Evolutionary conservation across 1,139 yeast genomes (phyloP).

Genomic region (Candida dubliniensis): DNA sequence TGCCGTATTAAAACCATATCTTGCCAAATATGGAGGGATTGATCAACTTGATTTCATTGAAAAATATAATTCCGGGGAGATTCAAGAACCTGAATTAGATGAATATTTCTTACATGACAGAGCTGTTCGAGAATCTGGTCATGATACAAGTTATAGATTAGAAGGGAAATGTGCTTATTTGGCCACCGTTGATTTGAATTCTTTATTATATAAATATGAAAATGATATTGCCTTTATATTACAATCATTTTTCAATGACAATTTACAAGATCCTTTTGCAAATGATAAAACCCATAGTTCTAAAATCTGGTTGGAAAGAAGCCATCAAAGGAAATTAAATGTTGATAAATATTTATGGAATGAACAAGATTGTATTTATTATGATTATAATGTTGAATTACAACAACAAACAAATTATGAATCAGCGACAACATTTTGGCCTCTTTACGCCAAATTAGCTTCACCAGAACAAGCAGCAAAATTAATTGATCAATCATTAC

Average conservation of each 20-base stretch:
- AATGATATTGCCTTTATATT: constrained; percentile 74
- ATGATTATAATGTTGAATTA: constrained; percentile 74
- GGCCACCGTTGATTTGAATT: constrained; percentile 88
- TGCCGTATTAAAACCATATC: constrained; percentile 67
- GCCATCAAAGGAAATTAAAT: constrained; percentile 52
- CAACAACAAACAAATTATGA: constrained; percentile 65
- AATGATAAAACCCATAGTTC: constrained; percentile 29
- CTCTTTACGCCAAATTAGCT: constrained; percentile 82
- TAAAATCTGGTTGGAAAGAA: constrained; percentile 58
- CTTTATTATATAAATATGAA: constrained; percentile 88
- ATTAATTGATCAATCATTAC: constrained; percentile 60
- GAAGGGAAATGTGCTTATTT: constrained; percentile 88
- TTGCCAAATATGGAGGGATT: constrained; percentile 55
- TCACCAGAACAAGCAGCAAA: constrained; percentile 69
- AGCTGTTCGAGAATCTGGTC: constrained; percentile 96
- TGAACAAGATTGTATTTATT: constrained; percentile 73
- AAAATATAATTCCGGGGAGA: constrained; percentile 64
- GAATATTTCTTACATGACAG: constrained; percentile 90
- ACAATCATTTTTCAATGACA: constrained; percentile 54
- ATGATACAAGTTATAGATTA: constrained; percentile 87
- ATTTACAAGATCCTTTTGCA: constrained; percentile 26
- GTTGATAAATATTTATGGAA: constrained; percentile 83
- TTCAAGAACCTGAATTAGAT: constrained; percentile 77
- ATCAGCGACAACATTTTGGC: constrained; percentile 91
- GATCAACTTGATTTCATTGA: constrained; percentile 69